Evolutionary conservation across 2,329 filamentous ascomycete genomes (phyloP).

Genomic region (Juglanconis sp.): DNA sequence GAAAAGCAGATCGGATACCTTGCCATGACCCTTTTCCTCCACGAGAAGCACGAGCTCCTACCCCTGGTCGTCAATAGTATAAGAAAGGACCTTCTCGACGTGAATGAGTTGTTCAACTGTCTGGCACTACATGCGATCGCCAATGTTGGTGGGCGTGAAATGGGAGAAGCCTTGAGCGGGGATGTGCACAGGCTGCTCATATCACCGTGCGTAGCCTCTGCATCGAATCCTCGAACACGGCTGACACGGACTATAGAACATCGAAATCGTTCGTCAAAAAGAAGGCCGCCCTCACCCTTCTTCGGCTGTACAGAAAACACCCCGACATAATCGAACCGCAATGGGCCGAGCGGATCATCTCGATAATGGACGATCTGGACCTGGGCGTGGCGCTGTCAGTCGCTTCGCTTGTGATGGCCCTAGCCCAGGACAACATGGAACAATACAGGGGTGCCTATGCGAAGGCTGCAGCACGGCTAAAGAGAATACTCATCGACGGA

Average conservation of each 20-base stretch:
- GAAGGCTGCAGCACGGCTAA: conserved; percentile 85
- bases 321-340: conserved; percentile 91
- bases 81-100: conserved; percentile 87
- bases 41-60: conserved; percentile 93
- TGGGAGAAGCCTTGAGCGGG: conserved; percentile 87
- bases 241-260: conserved; percentile 33
- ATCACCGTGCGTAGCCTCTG: conserved; percentile 67
- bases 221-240: background rate
- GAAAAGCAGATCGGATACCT: conserved; percentile 99
- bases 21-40: conserved; percentile 93
- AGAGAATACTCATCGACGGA: conserved; percentile 84
- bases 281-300: conserved; percentile 90
- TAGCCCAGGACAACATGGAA: conserved; percentile 91
- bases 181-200: conserved; percentile 94
- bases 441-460: conserved; percentile 92
- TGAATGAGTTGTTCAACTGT: conserved; percentile 97
- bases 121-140: conserved; percentile 95
- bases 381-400: conserved; percentile 93
- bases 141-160: conserved; percentile 93
- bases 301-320: conserved; percentile 91
- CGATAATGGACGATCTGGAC: conserved; percentile 96
- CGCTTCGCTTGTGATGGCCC: conserved; percentile 89
- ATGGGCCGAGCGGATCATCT: conserved; percentile 97
- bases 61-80: conserved; percentile 98
- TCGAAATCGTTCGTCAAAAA: conserved; percentile 99